Conservation (phyloP, 2,329 filamentous ascomycete genomes). For the Zymoseptoria passerinii region DNA sequence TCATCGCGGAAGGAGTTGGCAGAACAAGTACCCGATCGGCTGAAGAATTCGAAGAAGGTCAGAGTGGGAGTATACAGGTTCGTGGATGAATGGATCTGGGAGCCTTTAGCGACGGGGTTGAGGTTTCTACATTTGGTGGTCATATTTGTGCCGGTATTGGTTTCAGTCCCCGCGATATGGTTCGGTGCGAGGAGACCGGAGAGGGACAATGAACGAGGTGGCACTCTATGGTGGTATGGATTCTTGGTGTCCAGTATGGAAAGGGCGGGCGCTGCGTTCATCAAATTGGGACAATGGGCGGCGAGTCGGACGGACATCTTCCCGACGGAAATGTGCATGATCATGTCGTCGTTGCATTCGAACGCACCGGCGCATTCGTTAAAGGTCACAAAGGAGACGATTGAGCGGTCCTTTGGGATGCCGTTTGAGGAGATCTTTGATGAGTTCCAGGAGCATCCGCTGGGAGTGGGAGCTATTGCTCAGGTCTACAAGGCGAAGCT, state of each 20-base stretch:
- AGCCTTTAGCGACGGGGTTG: slow-evolving; percentile 77
- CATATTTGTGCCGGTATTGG: slow-evolving; percentile 86
- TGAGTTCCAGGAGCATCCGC: slow-evolving; percentile 80
- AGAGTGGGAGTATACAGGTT: slow-evolving; percentile 55
- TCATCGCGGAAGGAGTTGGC: slow-evolving; percentile 69
- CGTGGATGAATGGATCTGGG: slow-evolving; percentile 63
- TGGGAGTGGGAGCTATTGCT: slow-evolving; percentile 92
- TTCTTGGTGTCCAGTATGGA: slow-evolving; percentile 89
- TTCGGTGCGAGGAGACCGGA: slow-evolving; percentile 57
- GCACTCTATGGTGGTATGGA: slow-evolving; percentile 89
- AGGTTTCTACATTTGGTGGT: slow-evolving; percentile 79
- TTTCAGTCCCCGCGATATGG: slow-evolving; percentile 73
- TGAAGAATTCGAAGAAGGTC: slow-evolving; percentile 51
- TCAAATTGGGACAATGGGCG: slow-evolving; percentile 99
- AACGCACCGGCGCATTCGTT: slow-evolving; percentile 89
- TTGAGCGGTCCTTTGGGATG: slow-evolving; percentile 74
- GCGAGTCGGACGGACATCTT: slow-evolving; percentile 95
- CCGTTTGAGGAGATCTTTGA: slow-evolving; percentile 88
- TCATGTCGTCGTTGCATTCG: slow-evolving; percentile 93
- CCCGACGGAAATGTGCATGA: slow-evolving; percentile 78
- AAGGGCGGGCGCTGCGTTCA: slow-evolving; percentile 86
- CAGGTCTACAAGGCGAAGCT: slow-evolving; percentile 96
- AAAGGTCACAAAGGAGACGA: slow-evolving; percentile 65
- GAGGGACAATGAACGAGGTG: slow-evolving; percentile 65
- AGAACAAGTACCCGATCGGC: slow-evolving; percentile 56